Percentiles rank a stretch among this genome's conserved stretches.
phyloP scores from a whole-genome alignment of 495 filamentous ascomycete genomes.

The Penicillium dipodomyicola region DNA sequence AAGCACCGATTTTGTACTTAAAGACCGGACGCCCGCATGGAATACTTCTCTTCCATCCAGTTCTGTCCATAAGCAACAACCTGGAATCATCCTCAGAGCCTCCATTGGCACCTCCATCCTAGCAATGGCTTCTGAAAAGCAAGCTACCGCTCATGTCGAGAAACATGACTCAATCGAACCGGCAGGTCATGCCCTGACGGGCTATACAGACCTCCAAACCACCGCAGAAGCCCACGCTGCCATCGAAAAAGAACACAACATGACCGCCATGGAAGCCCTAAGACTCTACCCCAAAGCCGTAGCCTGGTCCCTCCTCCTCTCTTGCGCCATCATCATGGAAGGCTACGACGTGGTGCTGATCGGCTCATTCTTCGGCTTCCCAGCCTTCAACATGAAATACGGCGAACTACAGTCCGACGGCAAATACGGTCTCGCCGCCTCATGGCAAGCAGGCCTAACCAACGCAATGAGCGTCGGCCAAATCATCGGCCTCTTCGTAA shows the following conservation, averaged over 20 bases:
- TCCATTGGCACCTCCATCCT: neutral
- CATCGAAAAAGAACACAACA: slow-evolving; percentile 34
- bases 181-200: neutral
- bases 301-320: slow-evolving; percentile 49
- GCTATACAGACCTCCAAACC: slow-evolving; percentile 16
- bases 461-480: slow-evolving; percentile 62
- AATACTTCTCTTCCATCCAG: neutral
- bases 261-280: slow-evolving; percentile 40
- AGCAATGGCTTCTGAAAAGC: slow-evolving; percentile 7
- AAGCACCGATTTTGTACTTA: neutral
- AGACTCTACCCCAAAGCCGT: slow-evolving; percentile 53
- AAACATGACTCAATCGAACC: neutral
- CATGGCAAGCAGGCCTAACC: slow-evolving; percentile 69
- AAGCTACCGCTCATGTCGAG: slow-evolving; percentile 8
- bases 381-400: slow-evolving; percentile 62
- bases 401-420: slow-evolving; percentile 53
- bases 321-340: slow-evolving; percentile 52
- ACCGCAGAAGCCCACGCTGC: slow-evolving; percentile 19
- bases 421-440: slow-evolving; percentile 49
- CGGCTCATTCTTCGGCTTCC: slow-evolving; percentile 42
- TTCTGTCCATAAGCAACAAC: neutral
- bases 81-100: neutral
- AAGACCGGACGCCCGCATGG: neutral
- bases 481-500: slow-evolving; percentile 65
- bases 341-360: slow-evolving; percentile 52